These are phyloP conservation scores for Xerocomellus intermedius DNA, from an alignment of 768 basidiomycete genomes.

Conservation along the genomic window DNA sequence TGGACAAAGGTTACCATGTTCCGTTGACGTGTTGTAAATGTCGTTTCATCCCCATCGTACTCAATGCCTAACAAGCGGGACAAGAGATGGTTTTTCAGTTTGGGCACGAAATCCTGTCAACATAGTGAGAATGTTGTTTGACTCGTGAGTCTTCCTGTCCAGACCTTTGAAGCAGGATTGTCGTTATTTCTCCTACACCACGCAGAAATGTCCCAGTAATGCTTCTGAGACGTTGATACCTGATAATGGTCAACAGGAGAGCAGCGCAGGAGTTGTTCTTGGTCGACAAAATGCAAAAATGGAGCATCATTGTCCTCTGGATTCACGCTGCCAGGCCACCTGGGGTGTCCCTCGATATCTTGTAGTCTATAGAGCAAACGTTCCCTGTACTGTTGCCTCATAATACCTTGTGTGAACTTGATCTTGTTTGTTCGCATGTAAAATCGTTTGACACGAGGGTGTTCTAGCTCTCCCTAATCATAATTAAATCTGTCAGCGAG, in stretches of 20 bases:
- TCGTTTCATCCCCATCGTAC: constrained; percentile 27
- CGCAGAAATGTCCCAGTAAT: constrained; percentile 3
- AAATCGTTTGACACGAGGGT: constrained; percentile 36
- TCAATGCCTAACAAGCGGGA: background rate
- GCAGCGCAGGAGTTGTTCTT: constrained; percentile 7
- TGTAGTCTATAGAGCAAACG: background rate
- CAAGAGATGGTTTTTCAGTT: background rate
- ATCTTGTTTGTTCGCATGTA: constrained; percentile 39
- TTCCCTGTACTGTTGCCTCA: constrained; percentile 19
- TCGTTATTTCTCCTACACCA: background rate
- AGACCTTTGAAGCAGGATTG: background rate
- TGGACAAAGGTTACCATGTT: constrained; percentile 8
- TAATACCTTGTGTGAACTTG: constrained; percentile 30
- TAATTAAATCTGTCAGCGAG: background rate
- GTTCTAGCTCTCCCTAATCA: constrained; percentile 33
- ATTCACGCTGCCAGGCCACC: background rate
- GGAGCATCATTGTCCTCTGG: background rate
- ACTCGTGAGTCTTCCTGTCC: background rate
- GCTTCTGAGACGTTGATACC: constrained; percentile 10
- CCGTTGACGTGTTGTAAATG: constrained; percentile 17
- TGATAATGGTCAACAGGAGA: constrained; percentile 16
- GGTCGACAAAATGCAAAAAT: constrained; percentile 2
- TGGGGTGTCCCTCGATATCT: background rate
- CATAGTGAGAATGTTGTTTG: background rate
- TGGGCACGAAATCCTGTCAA: background rate